Evolutionary conservation across 1,139 yeast species (phyloP).

Genomic region (Wickerhamomyces sp.): DNA sequence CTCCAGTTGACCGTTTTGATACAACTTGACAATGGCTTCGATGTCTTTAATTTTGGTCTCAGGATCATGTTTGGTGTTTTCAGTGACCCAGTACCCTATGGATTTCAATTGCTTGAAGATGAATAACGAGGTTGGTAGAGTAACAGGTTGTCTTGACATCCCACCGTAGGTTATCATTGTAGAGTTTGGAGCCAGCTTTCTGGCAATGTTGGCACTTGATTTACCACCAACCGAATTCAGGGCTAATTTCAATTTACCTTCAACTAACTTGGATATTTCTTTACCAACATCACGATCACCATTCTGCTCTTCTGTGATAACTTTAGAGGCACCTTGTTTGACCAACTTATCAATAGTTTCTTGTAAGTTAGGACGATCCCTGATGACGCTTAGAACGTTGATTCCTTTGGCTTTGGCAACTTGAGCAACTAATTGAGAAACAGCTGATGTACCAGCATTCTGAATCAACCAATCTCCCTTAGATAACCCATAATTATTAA

Average conservation of each 20-base stretch:
- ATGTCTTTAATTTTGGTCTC: conserved; percentile 58
- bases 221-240: conserved; percentile 93
- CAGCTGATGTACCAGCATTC: conserved; percentile 95
- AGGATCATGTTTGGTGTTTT: conserved; percentile 61
- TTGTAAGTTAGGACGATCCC: conserved; percentile 76
- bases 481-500: conserved; percentile 60
- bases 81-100: conserved; percentile 92
- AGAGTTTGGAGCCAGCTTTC: conserved; percentile 70
- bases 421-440: conserved; percentile 91
- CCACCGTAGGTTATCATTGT: conserved; percentile 92
- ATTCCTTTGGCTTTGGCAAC: conserved; percentile 73
- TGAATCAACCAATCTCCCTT: conserved; percentile 92
- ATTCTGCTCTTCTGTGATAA: conserved; percentile 83
- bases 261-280: conserved; percentile 58
- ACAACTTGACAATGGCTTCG: conserved; percentile 57
- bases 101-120: conserved; percentile 85
- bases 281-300: conserved; percentile 59
- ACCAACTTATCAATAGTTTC: conserved; percentile 39
- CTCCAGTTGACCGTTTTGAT: conserved; percentile 52
- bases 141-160: conserved; percentile 93
- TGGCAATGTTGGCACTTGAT: conserved; percentile 72
- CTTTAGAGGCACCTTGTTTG: conserved; percentile 85
- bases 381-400: conserved; percentile 80
- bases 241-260: conserved; percentile 63
- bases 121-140: conserved; percentile 79